Evolutionary conservation across 2,329 filamentous ascomycete species (phyloP).

Genomic region (Alternaria sp.): DNA sequence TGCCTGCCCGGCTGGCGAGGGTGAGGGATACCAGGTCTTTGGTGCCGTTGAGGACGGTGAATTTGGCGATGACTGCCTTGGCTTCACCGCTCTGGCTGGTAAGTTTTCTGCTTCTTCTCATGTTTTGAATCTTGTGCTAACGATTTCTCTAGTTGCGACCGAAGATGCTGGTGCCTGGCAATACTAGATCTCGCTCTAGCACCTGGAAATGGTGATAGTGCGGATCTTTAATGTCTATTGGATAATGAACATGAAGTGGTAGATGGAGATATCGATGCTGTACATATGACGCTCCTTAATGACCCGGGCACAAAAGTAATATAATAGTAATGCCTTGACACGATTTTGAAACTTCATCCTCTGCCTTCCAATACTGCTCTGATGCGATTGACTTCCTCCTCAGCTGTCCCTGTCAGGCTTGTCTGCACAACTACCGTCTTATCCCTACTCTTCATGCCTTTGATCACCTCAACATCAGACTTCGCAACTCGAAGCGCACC

Average conservation of each 20-base stretch:
- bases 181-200: constrained; percentile 31
- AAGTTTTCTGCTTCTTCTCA: constrained; percentile 16
- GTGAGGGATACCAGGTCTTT: constrained; percentile 43
- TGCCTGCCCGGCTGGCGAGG: constrained; percentile 39
- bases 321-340: constrained; percentile 17
- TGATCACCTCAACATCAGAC: constrained; percentile 66
- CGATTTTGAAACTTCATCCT: not conserved
- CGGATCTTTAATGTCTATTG: not conserved
- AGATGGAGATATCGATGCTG: constrained; percentile 4
- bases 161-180: constrained; percentile 43
- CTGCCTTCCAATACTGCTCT: constrained; percentile 10
- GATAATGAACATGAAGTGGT: not conserved
- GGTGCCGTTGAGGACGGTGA: constrained; percentile 31
- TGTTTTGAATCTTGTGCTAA: too few relatives aligned
- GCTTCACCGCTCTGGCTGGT: constrained; percentile 44
- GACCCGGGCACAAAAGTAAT: constrained; percentile 25
- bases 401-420: constrained; percentile 16
- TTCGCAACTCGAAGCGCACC: constrained; percentile 67
- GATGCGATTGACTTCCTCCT: constrained; percentile 34
- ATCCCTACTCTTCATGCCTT: constrained; percentile 68
- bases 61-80: constrained; percentile 37
- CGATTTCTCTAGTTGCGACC: constrained; percentile 19
- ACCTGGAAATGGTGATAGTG: not conserved
- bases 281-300: constrained; percentile 19
- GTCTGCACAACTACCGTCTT: constrained; percentile 57